Evolutionary conservation across 345 rosid species (phyloP), one percentile per base, ranked within the genome.

Genomic region (Hypericum perforatum): DNA sequence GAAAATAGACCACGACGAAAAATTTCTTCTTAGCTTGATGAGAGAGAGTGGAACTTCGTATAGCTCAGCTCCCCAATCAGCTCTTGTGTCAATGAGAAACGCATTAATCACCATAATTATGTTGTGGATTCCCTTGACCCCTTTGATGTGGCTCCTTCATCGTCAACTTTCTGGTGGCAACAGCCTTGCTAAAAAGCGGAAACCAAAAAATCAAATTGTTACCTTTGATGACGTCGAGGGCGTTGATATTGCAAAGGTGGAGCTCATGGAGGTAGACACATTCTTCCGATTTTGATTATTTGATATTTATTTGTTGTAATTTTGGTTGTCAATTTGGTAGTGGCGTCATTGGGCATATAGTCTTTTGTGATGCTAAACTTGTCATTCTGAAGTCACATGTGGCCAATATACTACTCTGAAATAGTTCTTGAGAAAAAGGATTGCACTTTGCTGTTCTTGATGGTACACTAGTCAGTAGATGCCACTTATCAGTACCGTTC

Each of bases 81-180:
- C 66, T 41, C 55, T 85, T 73, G 58, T 74, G 79, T 70, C 95
- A 6, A 70, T 91, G 69, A 81, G 96, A 74, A 73, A 43, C 69
- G 67, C 67, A 56, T 59, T 87, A 62, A 69, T 87, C 48, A 87
- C 87, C 1, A 77, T 91, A 29, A 81, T 87, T 32, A 69, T 88
- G 61, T 52, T 91, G 13, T 91, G 98, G 96, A 82, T 87, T 61
- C 98, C 96, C 43, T 71, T 91, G 37, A 81, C 78, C 6, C 98
- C 98, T 60, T 69, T 91, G 53, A 87, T 91, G 92, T 91, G 98
- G 98, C 90, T 87, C 67, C 80, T 91, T 52, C 82, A 91, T 60
- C 88, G 98, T 40, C 98, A 87, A 69, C 80, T 87, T 65, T 87
- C 95, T 44, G 81, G 88, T 54, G 81, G 86, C 40, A 87, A 82